Base-by-base conservation (phyloP, 2,329 filamentous ascomycete species). In the Coniosporium tulheliwenetii region DNA sequence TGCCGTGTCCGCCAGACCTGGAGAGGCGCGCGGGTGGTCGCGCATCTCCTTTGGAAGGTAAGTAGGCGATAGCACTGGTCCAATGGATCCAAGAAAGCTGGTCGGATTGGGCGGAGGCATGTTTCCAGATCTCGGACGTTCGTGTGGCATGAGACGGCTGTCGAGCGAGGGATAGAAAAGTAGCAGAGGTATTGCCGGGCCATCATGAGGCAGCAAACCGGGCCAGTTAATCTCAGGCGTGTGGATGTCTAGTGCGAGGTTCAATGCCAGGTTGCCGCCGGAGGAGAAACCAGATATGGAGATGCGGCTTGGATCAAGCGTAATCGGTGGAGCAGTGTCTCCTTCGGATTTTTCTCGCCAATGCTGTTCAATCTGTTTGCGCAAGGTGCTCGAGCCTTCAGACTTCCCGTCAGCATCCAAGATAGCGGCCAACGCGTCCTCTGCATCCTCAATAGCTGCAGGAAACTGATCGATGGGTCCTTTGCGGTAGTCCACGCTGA, bases 401-500 rank as follows among this genome's bases (percentile, higher is more conserved):
- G n/a, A 26, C 12, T 39, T 50, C 8, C 53, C 54, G 10, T 49
- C 47, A 0, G 50, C 54, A 33, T 66, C 57, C 26, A 67, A 49
- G 2, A 68, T 57, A 1, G 64, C 62, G 4, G 53, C 54, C 2
- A 67, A 48, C 1, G 64, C 63, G 42, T 68, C 65, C 40, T 68
- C 65, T 8, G 61, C 62, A 44, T 69, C 66, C 44, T 66, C 59
- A 13, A 67, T 58, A 1, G 66, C 65, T 0, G 63, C 63, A 0
- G 65, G 66, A 38, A 65, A 69, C 32, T 64, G 58, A 42, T 64
- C 56, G 42, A 65, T 58, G 1, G 66, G 66, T 3, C 63, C 65
- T 37, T 67, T 62, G 31, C 66, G 60, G 44, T 69, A 69, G 39
- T 67, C 66, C 3, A 67, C 65, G 38, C 58, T 63, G 38, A 68